A percentile compares a stretch with the other conserved stretches of the same genome.
Evolutionary conservation across 208 protist species (phyloP).

Genomic region (Porcisia hertigi): DNA sequence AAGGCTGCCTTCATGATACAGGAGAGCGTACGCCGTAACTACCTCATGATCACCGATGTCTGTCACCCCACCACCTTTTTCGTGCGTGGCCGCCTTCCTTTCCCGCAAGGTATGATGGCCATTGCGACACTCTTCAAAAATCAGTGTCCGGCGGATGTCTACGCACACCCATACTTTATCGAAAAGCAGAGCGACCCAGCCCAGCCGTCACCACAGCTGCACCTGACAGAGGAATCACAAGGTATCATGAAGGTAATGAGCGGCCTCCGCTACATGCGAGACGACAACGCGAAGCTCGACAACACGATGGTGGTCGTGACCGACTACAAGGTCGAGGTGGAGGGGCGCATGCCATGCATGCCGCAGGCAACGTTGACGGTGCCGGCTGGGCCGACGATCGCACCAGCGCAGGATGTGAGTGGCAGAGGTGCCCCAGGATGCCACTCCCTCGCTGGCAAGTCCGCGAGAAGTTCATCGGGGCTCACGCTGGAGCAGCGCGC

Average conservation of each 20-base stretch:
- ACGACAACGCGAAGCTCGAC: constrained; percentile 80
- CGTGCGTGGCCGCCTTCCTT: constrained; percentile 70
- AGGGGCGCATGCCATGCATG: constrained; percentile 54
- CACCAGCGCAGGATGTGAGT: background rate
- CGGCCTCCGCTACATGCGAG: constrained; percentile 83
- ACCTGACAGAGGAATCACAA: constrained; percentile 87
- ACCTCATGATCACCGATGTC: constrained; percentile 66
- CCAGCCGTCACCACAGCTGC: constrained; percentile 82
- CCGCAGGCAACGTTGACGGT: constrained; percentile 9
- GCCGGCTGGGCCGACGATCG: constrained; percentile 13
- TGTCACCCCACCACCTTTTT: constrained; percentile 55
- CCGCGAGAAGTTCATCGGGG: constrained; percentile 1
- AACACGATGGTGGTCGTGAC: constrained; percentile 81
- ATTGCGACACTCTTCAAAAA: constrained; percentile 64
- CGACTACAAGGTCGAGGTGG: constrained; percentile 56
- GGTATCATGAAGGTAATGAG: constrained; percentile 81
- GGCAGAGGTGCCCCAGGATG: background rate
- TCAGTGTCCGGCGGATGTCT: constrained; percentile 66
- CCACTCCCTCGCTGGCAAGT: background rate
- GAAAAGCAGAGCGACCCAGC: constrained; percentile 85
- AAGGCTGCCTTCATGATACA: constrained; percentile 86
- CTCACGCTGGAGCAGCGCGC: constrained; percentile 30
- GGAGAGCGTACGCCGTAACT: constrained; percentile 72
- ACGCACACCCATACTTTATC: constrained; percentile 86
- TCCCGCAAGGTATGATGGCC: constrained; percentile 68